A percentile compares a stretch with the other conserved stretches of the same genome.
Evolutionary conservation across 106 monocot genomes (phyloP).

Genomic region (Hemerocallis citrina): DNA sequence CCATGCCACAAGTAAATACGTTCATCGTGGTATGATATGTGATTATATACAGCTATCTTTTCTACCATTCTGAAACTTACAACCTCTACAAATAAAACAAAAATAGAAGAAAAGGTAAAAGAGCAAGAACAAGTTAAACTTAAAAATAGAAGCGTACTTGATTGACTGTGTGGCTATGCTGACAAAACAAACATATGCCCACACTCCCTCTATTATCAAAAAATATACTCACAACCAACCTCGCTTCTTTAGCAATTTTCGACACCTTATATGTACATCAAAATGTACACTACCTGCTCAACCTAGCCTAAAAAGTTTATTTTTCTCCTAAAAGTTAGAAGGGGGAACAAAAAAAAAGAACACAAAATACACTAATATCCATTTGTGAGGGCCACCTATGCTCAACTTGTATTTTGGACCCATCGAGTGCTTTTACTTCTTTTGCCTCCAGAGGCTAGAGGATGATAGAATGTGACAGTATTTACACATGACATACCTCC

Average conservation of each 20-base stretch:
- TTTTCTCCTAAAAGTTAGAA: not conserved
- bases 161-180: not conserved
- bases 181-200: too few species aligned
- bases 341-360: not conserved
- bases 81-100: not conserved
- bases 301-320: slow-evolving; percentile 4
- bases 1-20: not conserved
- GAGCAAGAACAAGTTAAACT: not conserved
- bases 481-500: slow-evolving; percentile 29
- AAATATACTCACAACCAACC: not conserved
- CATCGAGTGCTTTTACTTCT: not conserved
- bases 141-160: not conserved
- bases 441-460: not conserved
- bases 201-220: too few species aligned
- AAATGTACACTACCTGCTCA: not conserved
- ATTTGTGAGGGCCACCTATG: too few species aligned
- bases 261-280: slow-evolving; percentile 3
- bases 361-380: not conserved
- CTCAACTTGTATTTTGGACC: too few species aligned
- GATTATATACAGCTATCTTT: not conserved
- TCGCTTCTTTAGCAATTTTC: not conserved
- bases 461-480: not conserved
- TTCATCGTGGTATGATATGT: not conserved
- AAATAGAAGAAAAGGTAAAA: too few species aligned
- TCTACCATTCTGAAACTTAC: not conserved